Evolutionary conservation across 805 yeast genomes (phyloP), one percentile per base, ranked within the genome.

Genomic region (Grigorovia humatica): DNA sequence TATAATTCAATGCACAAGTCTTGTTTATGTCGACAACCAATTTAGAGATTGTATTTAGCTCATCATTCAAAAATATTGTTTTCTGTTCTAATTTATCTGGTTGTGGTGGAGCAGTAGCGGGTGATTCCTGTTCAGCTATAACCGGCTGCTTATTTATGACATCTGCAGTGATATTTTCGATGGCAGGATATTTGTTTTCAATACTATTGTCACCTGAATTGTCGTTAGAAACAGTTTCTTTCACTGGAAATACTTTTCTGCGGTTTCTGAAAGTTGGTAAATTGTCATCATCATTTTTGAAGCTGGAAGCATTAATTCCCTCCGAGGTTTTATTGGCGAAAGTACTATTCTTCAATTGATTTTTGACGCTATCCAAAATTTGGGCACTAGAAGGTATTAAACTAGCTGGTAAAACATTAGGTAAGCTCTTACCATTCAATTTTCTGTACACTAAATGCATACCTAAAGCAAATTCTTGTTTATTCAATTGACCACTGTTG

Each of bases 391-490:
- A 95, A 8, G 99, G 98, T 32, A 89, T 72, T 56, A 91, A 77
- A 63, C 89, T 95, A 2, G 95, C 88, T 2, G 98, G 98, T 50
- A 91, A 75, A 51, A 81, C 73, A 47, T 74, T 64, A 23, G 99
- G 99, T 48, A 93, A 70, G n/a, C 85, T 88, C 56, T 79, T 81
- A 2, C 97, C 97, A 63, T 89, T 90, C 64, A 91, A 72, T 55
- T 91, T 79, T 66, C 96, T 80, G 70, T 93, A 91, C 45, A 91
- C 91, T 53, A 91, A 74, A 74, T 95, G 97, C 98, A 91, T 93
- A 35, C 98, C 97, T 40, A 93, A 89, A 0, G 96, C 85, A 71
- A 91, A 93, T 67, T 88, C 96, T 65, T 91, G 96, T 61, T 80
- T 82, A 65, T 87, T 86, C 58, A 91, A 79, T 63, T 79, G 81